Evolutionary conservation across 2,329 filamentous ascomycete genomes (phyloP).

Genomic region (Xylariaceae sp.): DNA sequence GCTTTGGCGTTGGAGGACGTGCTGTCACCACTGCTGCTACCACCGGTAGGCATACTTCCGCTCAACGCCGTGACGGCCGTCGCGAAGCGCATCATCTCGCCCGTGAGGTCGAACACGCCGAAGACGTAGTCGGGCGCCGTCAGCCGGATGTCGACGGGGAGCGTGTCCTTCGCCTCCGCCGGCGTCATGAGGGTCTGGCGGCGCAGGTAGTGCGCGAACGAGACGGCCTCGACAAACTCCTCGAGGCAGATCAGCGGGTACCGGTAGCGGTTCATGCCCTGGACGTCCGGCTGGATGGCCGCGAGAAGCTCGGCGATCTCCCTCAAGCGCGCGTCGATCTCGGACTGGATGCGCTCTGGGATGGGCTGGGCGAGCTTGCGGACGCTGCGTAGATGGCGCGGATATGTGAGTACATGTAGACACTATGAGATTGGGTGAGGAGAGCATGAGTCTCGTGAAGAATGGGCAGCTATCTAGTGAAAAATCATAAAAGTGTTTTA

Average conservation of each 20-base stretch:
- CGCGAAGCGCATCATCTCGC: slow-evolving; percentile 96
- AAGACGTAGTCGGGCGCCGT: slow-evolving; percentile 86
- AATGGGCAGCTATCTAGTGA: too few relatives aligned
- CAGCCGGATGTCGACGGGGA: slow-evolving; percentile 64
- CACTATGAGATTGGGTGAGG: neutral
- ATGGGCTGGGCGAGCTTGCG: slow-evolving; percentile 67
- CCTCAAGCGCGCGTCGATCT: slow-evolving; percentile 70
- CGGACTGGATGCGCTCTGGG: slow-evolving; percentile 71
- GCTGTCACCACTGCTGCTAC: neutral
- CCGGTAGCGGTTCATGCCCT: slow-evolving; percentile 79
- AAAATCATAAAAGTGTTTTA: neutral
- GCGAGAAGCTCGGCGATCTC: slow-evolving; percentile 75
- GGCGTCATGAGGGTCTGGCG: slow-evolving; percentile 76
- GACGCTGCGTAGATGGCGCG: slow-evolving; percentile 54
- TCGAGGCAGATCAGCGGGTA: slow-evolving; percentile 91
- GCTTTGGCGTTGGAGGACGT: neutral
- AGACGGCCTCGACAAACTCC: slow-evolving; percentile 91
- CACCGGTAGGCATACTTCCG: slow-evolving; percentile 57
- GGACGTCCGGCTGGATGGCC: slow-evolving; percentile 73
- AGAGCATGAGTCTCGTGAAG: neutral
- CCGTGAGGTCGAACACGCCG: slow-evolving; percentile 90
- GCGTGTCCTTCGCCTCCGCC: slow-evolving; percentile 59
- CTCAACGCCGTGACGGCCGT: slow-evolving; percentile 84
- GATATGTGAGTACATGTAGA: slow-evolving; percentile 6
- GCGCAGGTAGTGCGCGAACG: slow-evolving; percentile 86